Evolutionary conservation across 2,329 filamentous ascomycete species (phyloP), one percentile per base, ranked within the genome.

Genomic region (Colletotrichum sp.): DNA sequence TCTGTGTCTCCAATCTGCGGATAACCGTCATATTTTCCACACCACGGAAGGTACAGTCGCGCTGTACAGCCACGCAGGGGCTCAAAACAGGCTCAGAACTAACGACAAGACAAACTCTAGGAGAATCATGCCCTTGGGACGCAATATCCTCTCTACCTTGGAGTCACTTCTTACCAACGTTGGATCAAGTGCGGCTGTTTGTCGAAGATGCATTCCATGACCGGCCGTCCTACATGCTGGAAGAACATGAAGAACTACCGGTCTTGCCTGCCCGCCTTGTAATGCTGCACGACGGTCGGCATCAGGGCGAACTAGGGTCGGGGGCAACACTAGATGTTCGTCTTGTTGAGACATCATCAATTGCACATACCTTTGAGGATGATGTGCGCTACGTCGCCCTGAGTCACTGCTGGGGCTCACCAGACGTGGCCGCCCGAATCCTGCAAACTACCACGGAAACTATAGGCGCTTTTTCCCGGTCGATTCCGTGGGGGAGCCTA

Each of bases 271-370:
- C 52, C 52, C 52, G 52, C 1, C 13, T 56, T 26, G 6, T 56
- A 18, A 26, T 56, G 52, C 3, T 56, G 9, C 3, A 56, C 52
- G 13, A 56, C 21, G 14, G 21, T 16, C 52, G 1, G 5, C 52
- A 12, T 9, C 13, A 16, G 21, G 52, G 52, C 52, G 2, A 26
- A 12, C 1, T 26, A 16, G 52, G 12, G 6, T 3, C 52, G 7
- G 5, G 2, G 3, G 1, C 0, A 0, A 1, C 52, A 43, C 4
- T 43, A 4, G 38, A 43, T 0, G 1, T n/a, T 43, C 38, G 38
- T 0, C 38, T 43, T 3, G 0, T 43, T 2, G 4, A n/a, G 38
- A n/a, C 38, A n/a, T 10, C 38, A 43, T n/a, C 38, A n/a, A n/a
- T 43, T n/a, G 38, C 18, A 43, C 38, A 10, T 8, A 43, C 0